These are phyloP conservation scores for Neofusicoccum cordaticola DNA, from an alignment of 2,329 filamentous ascomycete species.

Conservation along the genomic window DNA sequence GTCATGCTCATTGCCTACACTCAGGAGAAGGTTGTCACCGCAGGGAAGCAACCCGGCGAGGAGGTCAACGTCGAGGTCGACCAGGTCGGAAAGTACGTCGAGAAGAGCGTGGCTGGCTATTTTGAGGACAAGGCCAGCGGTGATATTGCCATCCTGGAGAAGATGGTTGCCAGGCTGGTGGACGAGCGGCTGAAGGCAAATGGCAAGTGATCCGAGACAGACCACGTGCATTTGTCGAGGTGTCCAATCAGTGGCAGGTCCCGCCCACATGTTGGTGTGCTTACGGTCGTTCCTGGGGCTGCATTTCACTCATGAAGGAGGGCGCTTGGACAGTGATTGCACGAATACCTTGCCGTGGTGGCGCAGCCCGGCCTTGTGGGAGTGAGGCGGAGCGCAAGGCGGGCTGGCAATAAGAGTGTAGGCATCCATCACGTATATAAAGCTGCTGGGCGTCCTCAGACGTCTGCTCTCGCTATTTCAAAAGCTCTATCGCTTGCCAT, in stretches of 20 bases:
- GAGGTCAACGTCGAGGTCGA: constrained; percentile 92
- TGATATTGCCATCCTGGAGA: constrained; percentile 50
- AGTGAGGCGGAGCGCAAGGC: constrained; percentile 17
- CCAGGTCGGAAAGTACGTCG: constrained; percentile 79
- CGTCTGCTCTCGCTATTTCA: background rate
- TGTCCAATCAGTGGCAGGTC: background rate
- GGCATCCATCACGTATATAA: constrained; percentile 13
- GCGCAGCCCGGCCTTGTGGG: constrained; percentile 13
- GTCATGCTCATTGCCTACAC: constrained; percentile 98
- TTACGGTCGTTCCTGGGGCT: constrained; percentile 4
- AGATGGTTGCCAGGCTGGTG: constrained; percentile 64
- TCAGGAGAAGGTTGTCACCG: constrained; percentile 84
- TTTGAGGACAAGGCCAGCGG: constrained; percentile 57
- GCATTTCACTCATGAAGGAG: constrained; percentile 6
- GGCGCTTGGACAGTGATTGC: background rate
- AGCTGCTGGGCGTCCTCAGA: constrained; percentile 11
- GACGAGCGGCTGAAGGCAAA: constrained; percentile 60
- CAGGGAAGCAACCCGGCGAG: constrained; percentile 73
- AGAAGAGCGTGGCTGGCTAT: constrained; percentile 84
- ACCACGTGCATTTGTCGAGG: background rate
- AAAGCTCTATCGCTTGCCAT: background rate
- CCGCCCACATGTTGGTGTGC: background rate
- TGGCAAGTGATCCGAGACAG: constrained; percentile 26
- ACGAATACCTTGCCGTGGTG: constrained; percentile 8
- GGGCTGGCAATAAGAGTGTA: background rate